These are phyloP conservation scores for Kregervanrija delftensis DNA, from an alignment of 805 yeast species.

Conservation along the genomic window DNA sequence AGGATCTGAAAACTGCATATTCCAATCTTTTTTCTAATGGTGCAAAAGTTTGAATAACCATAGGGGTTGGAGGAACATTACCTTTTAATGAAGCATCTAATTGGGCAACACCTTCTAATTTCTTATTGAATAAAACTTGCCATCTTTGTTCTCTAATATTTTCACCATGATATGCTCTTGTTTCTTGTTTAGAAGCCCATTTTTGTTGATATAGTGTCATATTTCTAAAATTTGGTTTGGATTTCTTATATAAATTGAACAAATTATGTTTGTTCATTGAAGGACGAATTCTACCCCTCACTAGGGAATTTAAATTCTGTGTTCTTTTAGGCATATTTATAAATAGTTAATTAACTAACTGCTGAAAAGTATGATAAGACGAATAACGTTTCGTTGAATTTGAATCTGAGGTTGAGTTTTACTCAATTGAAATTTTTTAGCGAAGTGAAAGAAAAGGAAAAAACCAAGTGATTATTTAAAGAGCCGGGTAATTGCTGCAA, in stretches of 20 bases:
- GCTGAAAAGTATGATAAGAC: no score
- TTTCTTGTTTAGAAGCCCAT: conserved; percentile 85
- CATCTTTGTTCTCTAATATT: conserved; percentile 79
- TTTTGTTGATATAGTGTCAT: conserved; percentile 85
- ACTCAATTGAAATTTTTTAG: no score
- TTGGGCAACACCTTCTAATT: conserved; percentile 81
- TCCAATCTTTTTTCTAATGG: conserved; percentile 84
- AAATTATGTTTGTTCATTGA: conserved; percentile 89
- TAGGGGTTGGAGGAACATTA: conserved; percentile 56
- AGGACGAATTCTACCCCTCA: conserved; percentile 56
- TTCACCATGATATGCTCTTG: conserved; percentile 95
- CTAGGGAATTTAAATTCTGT: conserved; percentile 24
- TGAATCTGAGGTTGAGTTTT: no score
- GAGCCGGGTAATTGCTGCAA: no score
- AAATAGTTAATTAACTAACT: no score
- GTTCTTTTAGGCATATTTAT: conserved; percentile 25
- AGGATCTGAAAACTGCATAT: conserved; percentile 80
- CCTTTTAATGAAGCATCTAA: conserved; percentile 75
- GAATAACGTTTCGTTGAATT: no score
- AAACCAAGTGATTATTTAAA: no score
- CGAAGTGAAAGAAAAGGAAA: no score
- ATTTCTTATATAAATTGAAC: conserved; percentile 79
- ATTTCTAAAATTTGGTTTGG: conserved; percentile 42
- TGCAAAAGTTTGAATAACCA: conserved; percentile 83
- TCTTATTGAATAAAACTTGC: conserved; percentile 62